phyloP scores from a whole-genome alignment of 2,329 filamentous ascomycete species.

The Pseudogymnoascus sp. region DNA sequence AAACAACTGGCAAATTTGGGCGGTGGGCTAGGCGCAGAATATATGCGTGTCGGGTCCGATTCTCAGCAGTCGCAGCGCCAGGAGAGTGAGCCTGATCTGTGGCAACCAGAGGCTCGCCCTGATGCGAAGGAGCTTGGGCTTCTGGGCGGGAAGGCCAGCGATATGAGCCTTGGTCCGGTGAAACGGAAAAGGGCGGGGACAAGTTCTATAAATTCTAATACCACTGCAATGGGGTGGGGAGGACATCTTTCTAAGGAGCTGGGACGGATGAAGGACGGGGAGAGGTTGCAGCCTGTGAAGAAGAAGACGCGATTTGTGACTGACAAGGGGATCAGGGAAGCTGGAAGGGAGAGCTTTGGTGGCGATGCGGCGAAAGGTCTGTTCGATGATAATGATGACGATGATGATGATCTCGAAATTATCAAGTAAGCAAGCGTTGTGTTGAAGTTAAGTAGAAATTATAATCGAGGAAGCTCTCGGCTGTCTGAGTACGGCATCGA shows the following conservation, averaged over 20 bases:
- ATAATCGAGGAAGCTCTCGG: neutral
- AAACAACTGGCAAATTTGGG: constrained; percentile 58
- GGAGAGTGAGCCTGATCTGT: neutral
- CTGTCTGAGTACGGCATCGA: neutral
- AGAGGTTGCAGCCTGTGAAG: constrained; percentile 42
- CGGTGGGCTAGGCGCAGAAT: constrained; percentile 59
- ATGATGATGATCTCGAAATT: constrained; percentile 29
- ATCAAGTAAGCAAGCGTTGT: constrained; percentile 13
- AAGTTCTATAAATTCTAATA: constrained; percentile 24
- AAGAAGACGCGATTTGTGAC: constrained; percentile 78
- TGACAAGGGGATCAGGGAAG: constrained; percentile 67
- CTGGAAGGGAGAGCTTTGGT: constrained; percentile 65
- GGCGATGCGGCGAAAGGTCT: constrained; percentile 32
- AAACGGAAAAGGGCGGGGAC: constrained; percentile 52
- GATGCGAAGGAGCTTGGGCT: constrained; percentile 41
- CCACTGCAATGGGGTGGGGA: constrained; percentile 47
- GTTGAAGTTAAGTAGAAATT: neutral
- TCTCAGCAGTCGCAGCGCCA: constrained; percentile 13
- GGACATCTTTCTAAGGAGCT: constrained; percentile 47
- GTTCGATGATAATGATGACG: constrained; percentile 24
- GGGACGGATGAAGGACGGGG: constrained; percentile 53
- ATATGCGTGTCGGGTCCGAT: constrained; percentile 42
- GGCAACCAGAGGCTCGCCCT: constrained; percentile 25
- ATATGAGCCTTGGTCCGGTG: constrained; percentile 49
- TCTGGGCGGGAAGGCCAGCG: constrained; percentile 31